Percentiles rank a stretch among this genome's conserved stretches.
phyloP scores from a whole-genome alignment of 2,329 filamentous ascomycete genomes.

The Colletotrichum sp. region DNA sequence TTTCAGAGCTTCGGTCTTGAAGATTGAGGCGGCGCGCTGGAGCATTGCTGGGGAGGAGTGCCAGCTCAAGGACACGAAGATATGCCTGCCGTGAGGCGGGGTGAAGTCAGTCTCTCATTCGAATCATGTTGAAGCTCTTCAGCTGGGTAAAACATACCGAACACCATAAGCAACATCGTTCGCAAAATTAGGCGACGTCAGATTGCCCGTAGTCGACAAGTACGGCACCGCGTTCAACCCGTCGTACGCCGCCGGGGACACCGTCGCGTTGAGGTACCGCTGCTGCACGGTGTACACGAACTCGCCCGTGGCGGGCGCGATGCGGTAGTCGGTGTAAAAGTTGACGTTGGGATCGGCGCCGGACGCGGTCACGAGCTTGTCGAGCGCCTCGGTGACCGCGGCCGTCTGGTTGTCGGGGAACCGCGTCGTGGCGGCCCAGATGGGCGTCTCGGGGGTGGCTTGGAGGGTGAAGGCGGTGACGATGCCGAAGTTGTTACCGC shows the following conservation, averaged over 20 bases:
- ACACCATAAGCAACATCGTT: neutral
- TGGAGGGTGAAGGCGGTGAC: neutral
- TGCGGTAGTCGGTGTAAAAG: neutral
- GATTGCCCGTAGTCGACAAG: neutral
- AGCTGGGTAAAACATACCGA: neutral
- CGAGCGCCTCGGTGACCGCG: neutral
- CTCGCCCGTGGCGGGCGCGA: neutral
- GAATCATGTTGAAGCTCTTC: neutral
- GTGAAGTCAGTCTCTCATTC: neutral
- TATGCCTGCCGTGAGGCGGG: neutral
- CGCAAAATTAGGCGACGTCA: neutral
- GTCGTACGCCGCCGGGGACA: neutral
- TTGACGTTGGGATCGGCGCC: neutral
- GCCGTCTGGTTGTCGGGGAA: neutral
- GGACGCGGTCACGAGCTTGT: neutral
- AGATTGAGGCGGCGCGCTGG: neutral
- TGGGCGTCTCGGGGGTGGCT: neutral
- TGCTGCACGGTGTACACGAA: neutral
- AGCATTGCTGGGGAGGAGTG: neutral
- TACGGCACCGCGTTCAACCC: neutral
- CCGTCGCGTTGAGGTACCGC: neutral
- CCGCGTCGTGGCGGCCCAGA: neutral
- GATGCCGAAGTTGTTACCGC: neutral
- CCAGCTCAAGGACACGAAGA: neutral
- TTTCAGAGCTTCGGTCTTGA: neutral